Base-by-base conservation (phyloP, 176 grass and related monocot species). In the barley (Hordeum vulgare) region DNA sequence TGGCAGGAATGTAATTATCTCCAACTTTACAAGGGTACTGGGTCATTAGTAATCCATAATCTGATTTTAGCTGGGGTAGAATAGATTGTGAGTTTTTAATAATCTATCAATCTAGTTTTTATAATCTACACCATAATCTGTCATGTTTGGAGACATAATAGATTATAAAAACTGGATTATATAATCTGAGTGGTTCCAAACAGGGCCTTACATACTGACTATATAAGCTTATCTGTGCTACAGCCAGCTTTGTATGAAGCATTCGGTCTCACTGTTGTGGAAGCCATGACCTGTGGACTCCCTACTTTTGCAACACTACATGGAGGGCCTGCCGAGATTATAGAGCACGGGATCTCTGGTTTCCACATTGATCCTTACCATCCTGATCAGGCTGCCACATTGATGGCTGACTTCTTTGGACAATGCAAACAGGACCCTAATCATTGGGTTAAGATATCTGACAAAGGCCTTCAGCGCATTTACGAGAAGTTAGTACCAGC, bases 321-420 rank as follows among this genome's bases (percentile, higher is more conserved):
- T 71, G 96, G 96, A 80, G 96, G 96, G 20, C 96, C 96, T 70
- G 93, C 91, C 11, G 91, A 98, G 88, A 98, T 98, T 83, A 98
- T 98, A 26, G 93, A 93, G 89, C 82, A 98, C 35, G 89, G 89
- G 3, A 36, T 88, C 73, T 98, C 96, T 27, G 96, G 96, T 29
- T 98, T 98, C 85, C 87, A 98, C 74, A 95, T 98, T 67, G 96
- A 98, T 53, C 96, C 96, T 1, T 95, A 98, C 70, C 90, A 98
- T 77, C 87, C 90, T 26, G 89, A 95, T 14, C 85, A 91, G 66
- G 93, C 89, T 76, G 88, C 91, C 45, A 87, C 77, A 44, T 29
- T 95, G 25, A 86, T 98, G 61, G 87, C 86, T 63, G 85, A 95
- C n/a, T 95, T 98, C 68, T 98, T 98, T 2, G 89, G 93, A 34